These are phyloP conservation scores for Aristolochia fimbriata DNA, from an alignment of 164 flowering plant species.

Conservation along the genomic window DNA sequence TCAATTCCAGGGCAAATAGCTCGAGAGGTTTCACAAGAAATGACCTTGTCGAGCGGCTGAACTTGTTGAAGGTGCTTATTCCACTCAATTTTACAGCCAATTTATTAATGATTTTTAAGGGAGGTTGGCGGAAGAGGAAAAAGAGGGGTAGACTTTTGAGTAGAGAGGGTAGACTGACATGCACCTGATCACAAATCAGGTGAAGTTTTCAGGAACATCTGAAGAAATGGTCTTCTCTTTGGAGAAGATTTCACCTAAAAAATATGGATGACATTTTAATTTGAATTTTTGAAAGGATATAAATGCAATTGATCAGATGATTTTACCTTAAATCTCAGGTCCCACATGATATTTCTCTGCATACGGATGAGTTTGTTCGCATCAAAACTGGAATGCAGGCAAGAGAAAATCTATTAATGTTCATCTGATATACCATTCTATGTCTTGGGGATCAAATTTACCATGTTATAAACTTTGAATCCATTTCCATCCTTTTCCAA, in stretches of 20 bases:
- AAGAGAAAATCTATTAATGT: neutral
- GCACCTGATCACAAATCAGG: too few relatives aligned
- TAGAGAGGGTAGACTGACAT: too few relatives aligned
- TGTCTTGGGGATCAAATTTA: too few relatives aligned
- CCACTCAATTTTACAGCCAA: too few relatives aligned
- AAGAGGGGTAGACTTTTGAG: neutral
- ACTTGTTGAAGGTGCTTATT: constrained; percentile 43
- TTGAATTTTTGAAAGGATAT: neutral
- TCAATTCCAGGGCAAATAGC: constrained; percentile 54
- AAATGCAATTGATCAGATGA: neutral
- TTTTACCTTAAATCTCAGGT: constrained; percentile 34
- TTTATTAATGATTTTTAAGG: too few relatives aligned
- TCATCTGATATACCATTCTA: too few relatives aligned
- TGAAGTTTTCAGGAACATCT: too few relatives aligned
- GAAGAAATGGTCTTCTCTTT: neutral
- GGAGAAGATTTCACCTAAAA: too few relatives aligned
- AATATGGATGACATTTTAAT: too few relatives aligned
- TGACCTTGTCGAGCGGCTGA: constrained; percentile 53
- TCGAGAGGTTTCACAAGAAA: constrained; percentile 54
- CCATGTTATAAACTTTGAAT: too few relatives aligned
- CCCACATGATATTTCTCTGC: constrained; percentile 52
- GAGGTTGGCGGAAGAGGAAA: neutral
- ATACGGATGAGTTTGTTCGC: constrained; percentile 74
- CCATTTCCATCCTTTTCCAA: too few relatives aligned
- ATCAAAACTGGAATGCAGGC: constrained; percentile 82